A percentile compares a stretch with the other conserved stretches of the same genome.
phyloP scores from a whole-genome alignment of 805 yeast species.

The Cyberlindnera mississippiensis region DNA sequence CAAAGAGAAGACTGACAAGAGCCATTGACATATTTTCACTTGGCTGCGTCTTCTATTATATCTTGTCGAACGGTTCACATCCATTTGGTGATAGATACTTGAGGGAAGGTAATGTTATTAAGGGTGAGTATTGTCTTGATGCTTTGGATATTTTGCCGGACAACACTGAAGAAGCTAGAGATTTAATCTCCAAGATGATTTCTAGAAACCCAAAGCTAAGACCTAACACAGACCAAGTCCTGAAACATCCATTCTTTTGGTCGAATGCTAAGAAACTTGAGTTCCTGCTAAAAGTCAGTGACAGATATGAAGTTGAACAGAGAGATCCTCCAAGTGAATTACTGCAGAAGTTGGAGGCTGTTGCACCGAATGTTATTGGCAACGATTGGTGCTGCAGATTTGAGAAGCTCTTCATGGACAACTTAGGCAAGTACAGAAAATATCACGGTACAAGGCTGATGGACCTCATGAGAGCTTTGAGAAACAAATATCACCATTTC shows the following conservation, averaged over 20 bases:
- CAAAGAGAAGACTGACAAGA: constrained; percentile 66
- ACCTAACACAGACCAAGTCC: constrained; percentile 63
- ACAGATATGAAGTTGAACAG: constrained; percentile 80
- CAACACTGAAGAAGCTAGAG: constrained; percentile 63
- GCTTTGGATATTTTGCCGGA: constrained; percentile 22
- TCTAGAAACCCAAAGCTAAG: constrained; percentile 58
- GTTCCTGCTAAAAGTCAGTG: constrained; percentile 82
- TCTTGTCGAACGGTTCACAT: constrained; percentile 77
- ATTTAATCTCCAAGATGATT: constrained; percentile 73
- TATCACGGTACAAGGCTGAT: constrained; percentile 73
- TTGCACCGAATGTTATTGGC: constrained; percentile 48
- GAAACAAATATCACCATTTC: constrained; percentile 93
- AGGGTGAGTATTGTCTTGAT: constrained; percentile 44
- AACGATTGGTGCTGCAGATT: constrained; percentile 77
- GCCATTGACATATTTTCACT: constrained; percentile 91
- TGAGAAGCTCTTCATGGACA: constrained; percentile 69
- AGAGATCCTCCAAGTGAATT: constrained; percentile 74
- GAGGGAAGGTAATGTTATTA: constrained; percentile 85
- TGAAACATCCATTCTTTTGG: constrained; percentile 93
- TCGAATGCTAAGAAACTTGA: constrained; percentile 64
- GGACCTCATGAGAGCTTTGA: constrained; percentile 82
- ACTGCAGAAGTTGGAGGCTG: constrained; percentile 49
- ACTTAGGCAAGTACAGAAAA: constrained; percentile 87
- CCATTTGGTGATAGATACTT: constrained; percentile 93
- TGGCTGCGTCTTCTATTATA: constrained; percentile 91